Base-by-base conservation (phyloP, 441 rosid species). In the Sinapis alba region DNA sequence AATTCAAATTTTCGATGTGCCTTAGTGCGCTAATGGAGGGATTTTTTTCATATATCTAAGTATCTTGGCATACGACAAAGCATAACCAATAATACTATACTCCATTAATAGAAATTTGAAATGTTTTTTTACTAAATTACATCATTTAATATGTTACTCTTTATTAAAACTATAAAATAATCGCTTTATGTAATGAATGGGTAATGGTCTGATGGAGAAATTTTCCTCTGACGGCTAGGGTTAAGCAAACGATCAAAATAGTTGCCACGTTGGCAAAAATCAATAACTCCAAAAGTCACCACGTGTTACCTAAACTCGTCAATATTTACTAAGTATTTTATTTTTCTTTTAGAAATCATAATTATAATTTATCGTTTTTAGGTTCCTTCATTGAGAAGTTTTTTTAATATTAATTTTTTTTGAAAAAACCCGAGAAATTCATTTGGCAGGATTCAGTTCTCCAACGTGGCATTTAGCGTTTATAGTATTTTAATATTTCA, bases 401-500 rank as follows among this genome's bases (percentile, higher is more conserved):
- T 63, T 20, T 10, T 10, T 32, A 0, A 13, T 9, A 15, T n/a
- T n/a, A n/a, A n/a, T n/a, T n/a, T n/a, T n/a, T n/a, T n/a, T n/a
- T n/a, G 26, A 18, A 53, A 51, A 51, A 69, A 76, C 54, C 81
- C 77, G 86, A 84, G 83, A 83, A 85, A 83, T 80, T 84, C 26
- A 77, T 82, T 74, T 6, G 36, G 19, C 71, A 61, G 80, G 88
- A 78, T 16, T 60, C 82, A 0, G 0, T 0, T 9, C 2, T 76
- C 82, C 72, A 83, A 88, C 86, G 90, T 88, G 92, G 92, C 80
- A 76, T 78, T 61, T 69, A 45, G 16, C 63, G 69, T 32, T 20
- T 34, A 12, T 59, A 71, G 16, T 62, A 28, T 30, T 66, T 59
- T 45, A 65, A 54, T 53, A 19, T 30, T 41, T 47, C 7, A 10